Base-by-base conservation (phyloP, 1,139 yeast genomes). In the Nakaseomyces glabratus region DNA sequence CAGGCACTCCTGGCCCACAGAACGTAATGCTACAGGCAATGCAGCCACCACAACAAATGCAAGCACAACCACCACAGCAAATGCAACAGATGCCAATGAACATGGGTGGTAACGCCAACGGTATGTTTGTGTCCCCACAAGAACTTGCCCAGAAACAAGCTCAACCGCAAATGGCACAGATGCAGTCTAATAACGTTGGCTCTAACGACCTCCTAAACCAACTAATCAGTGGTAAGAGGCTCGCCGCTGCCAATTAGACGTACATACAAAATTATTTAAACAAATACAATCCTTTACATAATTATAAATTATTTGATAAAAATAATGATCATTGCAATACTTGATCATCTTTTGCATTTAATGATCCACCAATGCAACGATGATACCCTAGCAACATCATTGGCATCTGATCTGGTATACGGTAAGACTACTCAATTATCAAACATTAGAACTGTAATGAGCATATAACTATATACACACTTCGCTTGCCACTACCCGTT, bases 141-240 rank as follows among this genome's bases (percentile, higher is more conserved):
- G 34, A 37, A 20, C 44, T 39, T 21, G 24, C 34, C 36, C 41
- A 47, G 36, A 34, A 38, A 36, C 46, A 45, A 34, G 47, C 31
- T 36, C 42, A 43, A 39, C 44, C 36, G 35, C 34, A 48, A 43
- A 29, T 34, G 39, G 31, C 24, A 19, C 45, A 36, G 11, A 38
- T 44, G 26, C 42, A 47, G 35, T 35, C 52, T 37, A 55, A 60
- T 38, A 47, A 45, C 45, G 24, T 17, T 12, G 48, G 71, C 45
- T 77, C 84, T 35, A 73, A 81, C 18, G 86, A 79, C 52, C 64
- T 80, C 47, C 64, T 79, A 46, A 76, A 73, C 34, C 88, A 79
- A 52, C 64, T 79, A 51, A 74, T 79, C 71, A 74, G 76, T 45
- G 82, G 84, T 21, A 77, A 77, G 58, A 74, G 66, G 45, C 55